These are phyloP conservation scores for Millerozyma acaciae DNA, from an alignment of 805 yeast genomes.

Conservation along the genomic window DNA sequence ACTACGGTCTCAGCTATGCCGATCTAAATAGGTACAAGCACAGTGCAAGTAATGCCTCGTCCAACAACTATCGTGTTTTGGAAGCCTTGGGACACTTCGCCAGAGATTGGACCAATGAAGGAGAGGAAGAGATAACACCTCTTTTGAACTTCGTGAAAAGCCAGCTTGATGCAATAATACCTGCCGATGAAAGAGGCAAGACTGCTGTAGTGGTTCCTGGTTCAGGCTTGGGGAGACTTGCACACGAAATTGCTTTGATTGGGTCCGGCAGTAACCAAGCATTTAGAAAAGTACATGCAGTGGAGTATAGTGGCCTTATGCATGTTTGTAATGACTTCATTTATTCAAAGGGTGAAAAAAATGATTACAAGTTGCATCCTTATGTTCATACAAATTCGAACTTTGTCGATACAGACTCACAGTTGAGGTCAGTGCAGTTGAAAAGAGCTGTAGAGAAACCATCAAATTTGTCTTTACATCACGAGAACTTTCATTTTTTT, in stretches of 20 bases:
- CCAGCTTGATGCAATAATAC: constrained; percentile 36
- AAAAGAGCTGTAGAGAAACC: constrained; percentile 37
- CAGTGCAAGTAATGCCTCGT: constrained; percentile 9
- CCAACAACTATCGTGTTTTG: constrained; percentile 37
- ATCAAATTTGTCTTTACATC: constrained; percentile 41
- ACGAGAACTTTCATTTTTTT: constrained; percentile 65
- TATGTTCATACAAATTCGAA: constrained; percentile 51
- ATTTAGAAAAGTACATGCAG: constrained; percentile 56
- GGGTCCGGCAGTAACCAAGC: constrained; percentile 15
- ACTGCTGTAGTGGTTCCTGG: constrained; percentile 77
- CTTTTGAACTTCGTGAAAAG: constrained; percentile 47
- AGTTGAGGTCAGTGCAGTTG: constrained; percentile 33
- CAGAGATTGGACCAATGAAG: constrained; percentile 68
- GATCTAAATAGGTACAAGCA: constrained; percentile 21
- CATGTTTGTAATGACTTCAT: constrained; percentile 60
- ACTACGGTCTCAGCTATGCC: constrained; percentile 43
- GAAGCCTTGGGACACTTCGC: constrained; percentile 73
- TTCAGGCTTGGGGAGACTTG: constrained; percentile 76
- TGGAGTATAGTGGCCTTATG: constrained; percentile 79
- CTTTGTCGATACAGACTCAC: constrained; percentile 12
- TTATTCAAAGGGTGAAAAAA: constrained; percentile 25
- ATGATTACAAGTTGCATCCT: constrained; percentile 32
- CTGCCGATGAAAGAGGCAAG: constrained; percentile 22
- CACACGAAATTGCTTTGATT: constrained; percentile 52
- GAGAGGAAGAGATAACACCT: constrained; percentile 49